Evolutionary conservation across 257 asterid species (phyloP).

Genomic region (Fraxinus cuspidata): DNA sequence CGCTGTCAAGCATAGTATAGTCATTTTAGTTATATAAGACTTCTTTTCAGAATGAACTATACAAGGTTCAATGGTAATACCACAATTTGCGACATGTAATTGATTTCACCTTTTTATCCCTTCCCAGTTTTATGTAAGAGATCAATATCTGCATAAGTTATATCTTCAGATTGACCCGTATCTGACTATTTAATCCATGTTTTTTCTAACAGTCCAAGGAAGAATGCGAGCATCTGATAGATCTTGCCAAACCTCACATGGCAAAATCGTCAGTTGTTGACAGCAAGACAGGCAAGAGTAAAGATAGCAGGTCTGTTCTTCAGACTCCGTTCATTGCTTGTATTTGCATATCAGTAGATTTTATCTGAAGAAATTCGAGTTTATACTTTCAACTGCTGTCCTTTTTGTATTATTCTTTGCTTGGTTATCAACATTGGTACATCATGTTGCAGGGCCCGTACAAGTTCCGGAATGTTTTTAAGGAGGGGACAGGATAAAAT

Average conservation of each 20-base stretch:
- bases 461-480: constrained; percentile 76
- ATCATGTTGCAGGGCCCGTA: constrained; percentile 69
- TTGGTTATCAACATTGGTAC: constrained; percentile 13
- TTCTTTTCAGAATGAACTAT: background rate
- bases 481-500: constrained; percentile 65
- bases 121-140: background rate
- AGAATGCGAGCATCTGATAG: constrained; percentile 75
- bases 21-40: background rate
- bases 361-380: background rate
- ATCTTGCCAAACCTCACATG: constrained; percentile 75
- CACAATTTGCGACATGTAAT: background rate
- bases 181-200: constrained; percentile 7
- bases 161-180: background rate
- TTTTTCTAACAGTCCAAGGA: constrained; percentile 60
- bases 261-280: constrained; percentile 68
- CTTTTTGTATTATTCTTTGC: background rate
- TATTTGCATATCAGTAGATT: background rate
- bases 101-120: background rate
- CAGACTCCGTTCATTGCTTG: constrained; percentile 7
- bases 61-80: background rate
- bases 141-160: background rate
- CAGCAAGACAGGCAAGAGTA: constrained; percentile 70
- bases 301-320: constrained; percentile 66
- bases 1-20: background rate
- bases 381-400: constrained; percentile 4